These are phyloP conservation scores for Theileria equi DNA, from an alignment of 169 alveolate genomes.

Conservation along the genomic window DNA sequence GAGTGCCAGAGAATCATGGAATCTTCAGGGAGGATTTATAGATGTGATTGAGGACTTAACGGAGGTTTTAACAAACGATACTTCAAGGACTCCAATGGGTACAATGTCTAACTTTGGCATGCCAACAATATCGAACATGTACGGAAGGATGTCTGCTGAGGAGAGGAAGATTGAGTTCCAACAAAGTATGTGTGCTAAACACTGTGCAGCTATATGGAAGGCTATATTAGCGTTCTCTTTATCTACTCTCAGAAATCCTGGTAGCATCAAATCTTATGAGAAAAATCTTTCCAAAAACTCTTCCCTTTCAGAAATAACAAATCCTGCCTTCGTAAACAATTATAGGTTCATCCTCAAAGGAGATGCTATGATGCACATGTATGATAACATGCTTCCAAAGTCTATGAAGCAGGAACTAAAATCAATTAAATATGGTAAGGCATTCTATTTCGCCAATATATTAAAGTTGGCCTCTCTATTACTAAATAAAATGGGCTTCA, in stretches of 20 bases:
- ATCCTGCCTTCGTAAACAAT: constrained; percentile 68
- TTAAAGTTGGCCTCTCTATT: constrained; percentile 66
- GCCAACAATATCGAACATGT: constrained; percentile 61
- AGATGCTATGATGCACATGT: constrained; percentile 71
- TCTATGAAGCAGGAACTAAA: constrained; percentile 70
- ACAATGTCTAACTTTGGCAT: constrained; percentile 62
- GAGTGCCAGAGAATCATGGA: constrained; percentile 53
- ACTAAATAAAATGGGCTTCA: constrained; percentile 62
- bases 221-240: constrained; percentile 68
- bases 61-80: constrained; percentile 46
- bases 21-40: constrained; percentile 52
- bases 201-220: constrained; percentile 75
- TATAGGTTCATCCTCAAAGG: constrained; percentile 72
- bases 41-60: constrained; percentile 58
- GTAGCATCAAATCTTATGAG: constrained; percentile 70
- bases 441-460: constrained; percentile 70
- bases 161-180: constrained; percentile 72
- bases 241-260: constrained; percentile 73
- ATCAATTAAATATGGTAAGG: constrained; percentile 73
- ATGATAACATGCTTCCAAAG: constrained; percentile 71
- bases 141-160: constrained; percentile 63
- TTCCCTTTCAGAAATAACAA: constrained; percentile 64
- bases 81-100: constrained; percentile 37
- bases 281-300: constrained; percentile 56
- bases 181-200: constrained; percentile 76